Percentiles rank a stretch among this genome's conserved stretches.
phyloP scores from a whole-genome alignment of 1,139 yeast genomes.

The Zhuliangozyma blackwelliae region DNA sequence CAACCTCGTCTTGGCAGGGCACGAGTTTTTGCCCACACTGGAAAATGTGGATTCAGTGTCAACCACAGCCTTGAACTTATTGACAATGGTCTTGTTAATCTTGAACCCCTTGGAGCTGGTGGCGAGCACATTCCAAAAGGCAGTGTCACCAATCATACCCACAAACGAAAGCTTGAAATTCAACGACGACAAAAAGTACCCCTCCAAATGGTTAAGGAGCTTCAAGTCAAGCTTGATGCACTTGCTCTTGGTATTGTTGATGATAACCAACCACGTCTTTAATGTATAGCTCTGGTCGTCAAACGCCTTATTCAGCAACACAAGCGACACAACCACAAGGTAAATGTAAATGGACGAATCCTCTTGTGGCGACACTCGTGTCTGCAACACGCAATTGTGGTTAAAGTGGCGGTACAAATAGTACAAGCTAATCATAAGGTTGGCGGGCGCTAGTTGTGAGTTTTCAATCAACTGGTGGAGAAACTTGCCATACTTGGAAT shows the following conservation, averaged over 20 bases:
- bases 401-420: conserved; percentile 25
- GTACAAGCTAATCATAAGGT: conserved; percentile 28
- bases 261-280: conserved; percentile 43
- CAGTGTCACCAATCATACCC: conserved; percentile 16
- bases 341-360: conserved; percentile 21
- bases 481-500: conserved; percentile 17
- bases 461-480: conserved; percentile 18
- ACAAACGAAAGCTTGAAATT: conserved; percentile 27
- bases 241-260: conserved; percentile 7
- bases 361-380: too few species aligned
- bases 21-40: too few species aligned
- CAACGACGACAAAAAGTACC: conserved; percentile 25
- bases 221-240: conserved; percentile 12
- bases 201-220: conserved; percentile 26
- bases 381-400: conserved; percentile 5
- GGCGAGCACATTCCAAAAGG: conserved; percentile 22
- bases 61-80: conserved; percentile 7
- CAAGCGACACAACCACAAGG: conserved; percentile 30
- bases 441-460: conserved; percentile 28
- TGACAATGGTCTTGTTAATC: conserved; percentile 3
- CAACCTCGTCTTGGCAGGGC: conserved; percentile 2
- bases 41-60: conserved; percentile 1
- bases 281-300: conserved; percentile 52
- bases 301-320: conserved; percentile 44
- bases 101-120: conserved; percentile 1